Percentiles rank a stretch among this genome's conserved stretches.
These are phyloP conservation scores for Isabelozyma gotoi DNA, from an alignment of 805 yeast genomes.

Conservation along the genomic window DNA sequence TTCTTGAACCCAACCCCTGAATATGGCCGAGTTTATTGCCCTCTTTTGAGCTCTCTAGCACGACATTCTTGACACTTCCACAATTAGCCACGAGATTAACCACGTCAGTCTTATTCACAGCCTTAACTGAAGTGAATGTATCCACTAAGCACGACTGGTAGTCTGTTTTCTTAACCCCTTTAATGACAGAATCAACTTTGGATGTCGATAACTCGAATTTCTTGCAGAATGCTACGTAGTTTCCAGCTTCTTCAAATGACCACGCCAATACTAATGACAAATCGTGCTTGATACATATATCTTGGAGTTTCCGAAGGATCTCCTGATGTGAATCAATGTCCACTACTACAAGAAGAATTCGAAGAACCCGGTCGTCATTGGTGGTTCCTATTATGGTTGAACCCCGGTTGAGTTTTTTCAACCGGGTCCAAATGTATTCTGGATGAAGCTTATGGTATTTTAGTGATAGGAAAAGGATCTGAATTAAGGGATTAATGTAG, in stretches of 20 bases:
- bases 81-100: slow-evolving; percentile 50
- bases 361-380: slow-evolving; percentile 40
- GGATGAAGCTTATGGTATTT: slow-evolving; percentile 77
- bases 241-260: slow-evolving; percentile 51
- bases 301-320: slow-evolving; percentile 45
- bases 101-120: slow-evolving; percentile 56
- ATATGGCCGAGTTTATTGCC: slow-evolving; percentile 18
- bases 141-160: slow-evolving; percentile 46
- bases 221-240: slow-evolving; percentile 38
- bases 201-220: slow-evolving; percentile 35
- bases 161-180: slow-evolving; percentile 44
- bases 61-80: slow-evolving; percentile 43
- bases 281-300: slow-evolving; percentile 49
- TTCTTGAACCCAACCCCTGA: slow-evolving; percentile 51
- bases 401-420: slow-evolving; percentile 43
- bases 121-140: slow-evolving; percentile 43
- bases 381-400: slow-evolving; percentile 16
- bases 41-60: slow-evolving; percentile 28
- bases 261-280: slow-evolving; percentile 51
- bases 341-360: slow-evolving; percentile 61
- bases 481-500: slow-evolving; percentile 54
- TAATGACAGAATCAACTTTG: slow-evolving; percentile 28
- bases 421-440: slow-evolving; percentile 63
- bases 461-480: slow-evolving; percentile 61
- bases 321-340: slow-evolving; percentile 63